Evolutionary conservation across 306 rosid species (phyloP), one percentile per base, ranked within the genome.

Genomic region (Cercis canadensis): DNA sequence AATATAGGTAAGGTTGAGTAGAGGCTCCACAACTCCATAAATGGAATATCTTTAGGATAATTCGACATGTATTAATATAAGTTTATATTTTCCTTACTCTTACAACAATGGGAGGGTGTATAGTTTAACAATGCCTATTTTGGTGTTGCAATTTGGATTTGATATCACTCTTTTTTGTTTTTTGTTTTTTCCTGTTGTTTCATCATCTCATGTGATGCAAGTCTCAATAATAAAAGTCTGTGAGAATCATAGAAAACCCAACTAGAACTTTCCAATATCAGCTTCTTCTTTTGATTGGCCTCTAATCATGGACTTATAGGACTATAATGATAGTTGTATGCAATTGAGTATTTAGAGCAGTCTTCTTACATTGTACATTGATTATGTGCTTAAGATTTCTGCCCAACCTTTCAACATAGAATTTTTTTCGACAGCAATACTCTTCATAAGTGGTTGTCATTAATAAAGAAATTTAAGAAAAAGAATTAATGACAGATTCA

Each of bases 41-140:
- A n/a, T n/a, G n/a, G n/a, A n/a, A n/a, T n/a, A 52, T 62, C 57
- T 41, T 34, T 29, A 31, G 47, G 64, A 62, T 63, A 53, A 8
- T 17, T 47, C 54, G 32, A 43, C n/a, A 32, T 32, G 64, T 60
- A 41, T 15, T 33, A 39, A 37, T 24, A 24, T 24, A 24, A 24
- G 29, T 24, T 24, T 1, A 24, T 24, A 24, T 24, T 24, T 24
- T 24, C 29, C 2, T 24, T 24, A 24, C 29, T 24, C 29, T 24
- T 52, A 45, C 44, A 37, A 7, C 61, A 46, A 3, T 24, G 39
- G 50, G 51, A n/a, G 17, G 57, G 33, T n/a, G 67, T 49, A 21
- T 39, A 11, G 55, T 52, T n/a, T 75, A 59, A 40, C 62, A 57
- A 16, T 52, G 19, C 31, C 8, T 15, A 43, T 67, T 39, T 29